Evolutionary conservation across 2,329 filamentous ascomycete species (phyloP), one percentile per base, ranked within the genome.

Genomic region (Tolypocladium tropicale): DNA sequence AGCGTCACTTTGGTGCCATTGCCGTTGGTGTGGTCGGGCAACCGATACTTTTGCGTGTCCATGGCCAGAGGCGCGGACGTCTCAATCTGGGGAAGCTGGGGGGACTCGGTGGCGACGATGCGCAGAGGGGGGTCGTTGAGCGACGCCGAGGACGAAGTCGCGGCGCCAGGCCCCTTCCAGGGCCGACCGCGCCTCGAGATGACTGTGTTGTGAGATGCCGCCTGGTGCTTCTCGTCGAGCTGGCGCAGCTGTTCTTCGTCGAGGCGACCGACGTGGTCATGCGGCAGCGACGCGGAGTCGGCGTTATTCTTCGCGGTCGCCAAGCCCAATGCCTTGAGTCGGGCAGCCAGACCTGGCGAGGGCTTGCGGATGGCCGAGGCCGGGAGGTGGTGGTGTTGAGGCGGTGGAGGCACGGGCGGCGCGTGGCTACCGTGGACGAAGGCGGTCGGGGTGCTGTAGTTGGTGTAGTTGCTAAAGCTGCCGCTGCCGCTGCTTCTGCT

Each of bases 41-140:
- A 73, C 49, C 84, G 81, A 67, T 89, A 90, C 70, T 90, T 90
- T 67, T 87, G 80, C 56, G 82, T 85, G 71, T 90, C 87, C 79
- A 87, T 84, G 61, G 80, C 79, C 69, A 83, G 64, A 57, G 77
- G 76, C 54, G 77, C 73, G 18, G 73, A 65, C 37, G 73, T 72
- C 63, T 67, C 74, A 68, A 78, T 85, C 72, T 81, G 77, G 41
- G 79, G 79, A 52, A 82, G 70, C 52, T 62, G 72, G 63, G 59
- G 74, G 48, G 65, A 58, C 59, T 70, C 67, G 61, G 65, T 61
- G 59, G 63, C 59, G 60, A 66, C 61, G 39, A 67, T 54, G 54
- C 54, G 33, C 33, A 55, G 53, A 58, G 60, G 60, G 56, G 59
- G 56, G 56, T 61, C 54, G 59, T 66, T 63, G 58, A 64, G 60